Conservation (phyloP, 768 basidiomycete genomes). For the Rhizopogon vesiculosus region DNA sequence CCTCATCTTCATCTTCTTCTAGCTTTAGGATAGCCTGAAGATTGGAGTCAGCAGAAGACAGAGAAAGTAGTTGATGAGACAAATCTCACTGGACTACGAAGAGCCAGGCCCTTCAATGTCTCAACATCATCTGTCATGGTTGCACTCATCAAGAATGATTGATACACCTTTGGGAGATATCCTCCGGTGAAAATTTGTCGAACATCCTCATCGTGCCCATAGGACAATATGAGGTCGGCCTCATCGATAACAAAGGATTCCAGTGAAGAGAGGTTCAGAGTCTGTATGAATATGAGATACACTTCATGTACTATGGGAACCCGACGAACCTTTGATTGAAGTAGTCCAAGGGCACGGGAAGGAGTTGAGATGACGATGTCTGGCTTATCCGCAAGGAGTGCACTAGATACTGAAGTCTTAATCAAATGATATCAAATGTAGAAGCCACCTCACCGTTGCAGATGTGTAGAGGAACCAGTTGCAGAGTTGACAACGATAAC, state of each 20-base stretch:
- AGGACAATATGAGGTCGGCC: slow-evolving; percentile 94
- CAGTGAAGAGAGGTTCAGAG: slow-evolving; percentile 58
- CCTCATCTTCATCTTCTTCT: slow-evolving; percentile 84
- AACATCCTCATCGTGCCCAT: slow-evolving; percentile 92
- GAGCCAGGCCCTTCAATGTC: slow-evolving; percentile 77
- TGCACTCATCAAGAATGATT: slow-evolving; percentile 95
- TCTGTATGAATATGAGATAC: slow-evolving; percentile 32
- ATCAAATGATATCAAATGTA: not conserved
- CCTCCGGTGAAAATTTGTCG: slow-evolving; percentile 64
- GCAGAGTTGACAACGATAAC: slow-evolving; percentile 74
- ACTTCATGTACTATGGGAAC: not conserved
- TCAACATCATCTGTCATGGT: slow-evolving; percentile 98
- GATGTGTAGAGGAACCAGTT: slow-evolving; percentile 60
- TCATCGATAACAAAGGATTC: slow-evolving; percentile 95
- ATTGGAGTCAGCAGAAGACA: not conserved
- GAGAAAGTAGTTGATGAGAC: not conserved
- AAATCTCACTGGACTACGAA: slow-evolving; percentile 77
- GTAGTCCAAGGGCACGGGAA: slow-evolving; percentile 58
- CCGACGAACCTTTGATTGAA: slow-evolving; percentile 60
- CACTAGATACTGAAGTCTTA: slow-evolving; percentile 25
- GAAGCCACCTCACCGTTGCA: slow-evolving; percentile 54
- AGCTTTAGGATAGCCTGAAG: slow-evolving; percentile 76
- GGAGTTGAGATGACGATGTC: slow-evolving; percentile 82
- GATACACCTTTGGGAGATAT: slow-evolving; percentile 77
- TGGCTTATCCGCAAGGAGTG: slow-evolving; percentile 62